Percentiles rank a stretch among this genome's conserved stretches.
These are phyloP conservation scores for Phytophthora kernoviae DNA, from an alignment of 352 stramenopile species.

Conservation along the genomic window DNA sequence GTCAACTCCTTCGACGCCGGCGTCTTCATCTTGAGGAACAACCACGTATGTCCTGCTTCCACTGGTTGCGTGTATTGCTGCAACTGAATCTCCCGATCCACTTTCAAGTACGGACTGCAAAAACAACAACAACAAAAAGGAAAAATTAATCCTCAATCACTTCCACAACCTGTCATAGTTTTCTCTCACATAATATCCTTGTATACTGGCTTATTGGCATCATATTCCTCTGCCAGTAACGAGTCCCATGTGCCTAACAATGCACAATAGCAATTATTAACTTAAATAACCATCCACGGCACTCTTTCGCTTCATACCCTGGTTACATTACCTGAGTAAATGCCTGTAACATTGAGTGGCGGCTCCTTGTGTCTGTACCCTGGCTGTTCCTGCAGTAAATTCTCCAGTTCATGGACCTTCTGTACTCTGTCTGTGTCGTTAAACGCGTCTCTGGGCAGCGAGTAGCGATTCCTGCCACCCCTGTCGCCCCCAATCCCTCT, in stretches of 20 bases:
- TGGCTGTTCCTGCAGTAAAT: constrained; percentile 47
- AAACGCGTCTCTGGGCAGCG: constrained; percentile 45
- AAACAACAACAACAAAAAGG: constrained; percentile 1
- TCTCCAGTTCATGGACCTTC: constrained; percentile 56
- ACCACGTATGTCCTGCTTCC: constrained; percentile 74
- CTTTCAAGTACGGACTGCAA: constrained; percentile 68
- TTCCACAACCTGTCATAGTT: not conserved
- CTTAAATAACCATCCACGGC: not conserved
- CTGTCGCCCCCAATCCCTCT: constrained; percentile 15
- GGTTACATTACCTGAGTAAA: constrained; percentile 60
- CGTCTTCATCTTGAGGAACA: constrained; percentile 83
- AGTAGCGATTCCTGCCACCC: constrained; percentile 41
- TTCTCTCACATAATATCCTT: constrained; percentile 64
- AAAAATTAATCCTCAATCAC: not conserved
- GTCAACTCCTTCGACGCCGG: constrained; percentile 69
- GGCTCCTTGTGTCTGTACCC: constrained; percentile 47
- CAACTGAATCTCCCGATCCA: constrained; percentile 75
- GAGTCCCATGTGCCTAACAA: constrained; percentile 61
- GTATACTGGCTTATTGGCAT: constrained; percentile 60
- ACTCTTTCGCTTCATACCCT: not conserved
- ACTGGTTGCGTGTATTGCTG: constrained; percentile 79
- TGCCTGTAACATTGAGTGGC: constrained; percentile 75
- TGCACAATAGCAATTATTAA: constrained; percentile 1
- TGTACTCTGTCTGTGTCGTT: constrained; percentile 69
- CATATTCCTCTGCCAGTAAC: constrained; percentile 58